phyloP scores from a whole-genome alignment of 179 eudicot species.

The Silene noctiflora region DNA sequence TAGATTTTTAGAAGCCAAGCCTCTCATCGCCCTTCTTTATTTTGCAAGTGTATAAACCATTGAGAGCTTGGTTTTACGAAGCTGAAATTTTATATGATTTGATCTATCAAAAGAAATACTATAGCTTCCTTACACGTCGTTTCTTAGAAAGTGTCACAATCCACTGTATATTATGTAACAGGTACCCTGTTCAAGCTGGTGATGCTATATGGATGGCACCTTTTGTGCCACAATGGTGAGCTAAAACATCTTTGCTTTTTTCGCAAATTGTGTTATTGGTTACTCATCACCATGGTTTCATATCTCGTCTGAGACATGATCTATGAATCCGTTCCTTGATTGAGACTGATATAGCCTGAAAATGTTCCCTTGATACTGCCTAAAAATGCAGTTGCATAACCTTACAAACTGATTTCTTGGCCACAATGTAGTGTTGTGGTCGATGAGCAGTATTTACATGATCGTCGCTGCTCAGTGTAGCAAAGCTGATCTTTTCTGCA shows the following conservation, averaged over 20 bases:
- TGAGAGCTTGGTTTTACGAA: neutral
- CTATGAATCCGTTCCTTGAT: neutral
- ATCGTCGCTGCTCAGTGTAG: neutral
- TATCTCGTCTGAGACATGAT: neutral
- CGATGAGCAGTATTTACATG: neutral
- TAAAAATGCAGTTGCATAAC: neutral
- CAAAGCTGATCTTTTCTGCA: constrained; percentile 19
- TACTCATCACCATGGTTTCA: neutral
- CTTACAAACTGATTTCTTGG: neutral
- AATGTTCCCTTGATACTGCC: neutral
- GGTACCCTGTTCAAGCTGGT: constrained; percentile 97
- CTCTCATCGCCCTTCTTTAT: neutral
- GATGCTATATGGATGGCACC: constrained; percentile 99
- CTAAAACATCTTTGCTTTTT: neutral
- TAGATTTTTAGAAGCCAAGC: neutral
- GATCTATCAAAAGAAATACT: neutral
- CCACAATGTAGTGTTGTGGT: neutral
- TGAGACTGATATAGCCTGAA: neutral
- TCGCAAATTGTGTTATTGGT: neutral
- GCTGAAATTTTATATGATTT: neutral
- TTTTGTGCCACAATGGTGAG: constrained; percentile 97
- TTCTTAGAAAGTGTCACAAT: neutral
- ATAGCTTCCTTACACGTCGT: neutral
- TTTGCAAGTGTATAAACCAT: neutral
- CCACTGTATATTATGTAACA: constrained; percentile 26